These are phyloP conservation scores for Diaporthe vexans DNA, from an alignment of 2,329 filamentous ascomycete genomes.

Conservation along the genomic window DNA sequence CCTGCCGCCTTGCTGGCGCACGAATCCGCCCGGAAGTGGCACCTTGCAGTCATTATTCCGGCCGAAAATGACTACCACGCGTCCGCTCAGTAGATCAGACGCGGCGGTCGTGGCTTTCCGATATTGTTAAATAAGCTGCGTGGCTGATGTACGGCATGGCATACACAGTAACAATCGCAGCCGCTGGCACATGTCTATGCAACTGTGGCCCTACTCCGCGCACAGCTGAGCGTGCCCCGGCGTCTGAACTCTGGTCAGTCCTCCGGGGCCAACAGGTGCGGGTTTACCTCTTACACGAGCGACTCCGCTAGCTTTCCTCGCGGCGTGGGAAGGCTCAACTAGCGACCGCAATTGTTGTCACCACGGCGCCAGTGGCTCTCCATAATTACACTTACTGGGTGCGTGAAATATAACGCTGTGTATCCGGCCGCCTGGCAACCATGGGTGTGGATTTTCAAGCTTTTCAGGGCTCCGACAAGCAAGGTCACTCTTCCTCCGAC, in stretches of 20 bases:
- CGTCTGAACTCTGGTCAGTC: neutral
- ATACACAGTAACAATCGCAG: neutral
- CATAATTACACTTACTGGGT: neutral
- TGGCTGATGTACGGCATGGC: constrained; percentile 25
- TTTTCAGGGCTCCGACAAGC: neutral
- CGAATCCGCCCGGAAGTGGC: neutral
- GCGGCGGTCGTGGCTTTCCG: constrained; percentile 30
- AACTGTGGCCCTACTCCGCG: neutral
- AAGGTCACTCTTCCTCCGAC: neutral
- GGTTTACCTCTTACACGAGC: neutral
- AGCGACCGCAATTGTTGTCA: neutral
- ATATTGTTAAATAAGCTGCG: neutral
- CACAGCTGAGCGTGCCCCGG: constrained; percentile 4
- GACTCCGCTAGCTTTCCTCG: neutral
- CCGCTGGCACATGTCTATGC: constrained; percentile 1
- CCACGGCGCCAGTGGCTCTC: neutral
- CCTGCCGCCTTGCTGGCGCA: constrained; percentile 24
- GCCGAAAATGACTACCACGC: neutral
- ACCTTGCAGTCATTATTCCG: neutral
- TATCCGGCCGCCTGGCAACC: neutral
- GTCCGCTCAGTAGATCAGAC: constrained; percentile 28
- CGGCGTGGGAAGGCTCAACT: neutral
- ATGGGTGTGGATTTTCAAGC: neutral
- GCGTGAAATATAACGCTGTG: neutral
- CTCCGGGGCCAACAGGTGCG: neutral